Evolutionary conservation across 2,329 filamentous ascomycete genomes (phyloP).

Genomic region (Fusarium musae): DNA sequence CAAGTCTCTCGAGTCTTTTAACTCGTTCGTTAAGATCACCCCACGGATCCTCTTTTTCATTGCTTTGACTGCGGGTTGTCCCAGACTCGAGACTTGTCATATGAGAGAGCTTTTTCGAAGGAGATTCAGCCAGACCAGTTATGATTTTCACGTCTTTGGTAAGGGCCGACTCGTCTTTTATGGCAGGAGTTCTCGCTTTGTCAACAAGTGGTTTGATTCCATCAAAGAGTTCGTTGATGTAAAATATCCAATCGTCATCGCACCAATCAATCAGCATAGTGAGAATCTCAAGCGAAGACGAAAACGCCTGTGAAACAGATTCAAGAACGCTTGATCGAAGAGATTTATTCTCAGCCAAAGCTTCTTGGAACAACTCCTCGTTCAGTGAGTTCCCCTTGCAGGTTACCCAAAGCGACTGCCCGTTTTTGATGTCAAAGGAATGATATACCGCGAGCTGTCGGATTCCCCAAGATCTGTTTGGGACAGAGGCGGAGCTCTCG

Average conservation of each 20-base stretch:
- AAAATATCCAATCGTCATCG: conserved; percentile 28
- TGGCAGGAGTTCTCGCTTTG: not conserved
- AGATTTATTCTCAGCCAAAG: not conserved
- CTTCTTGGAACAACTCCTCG: conserved; percentile 2
- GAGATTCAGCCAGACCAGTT: not conserved
- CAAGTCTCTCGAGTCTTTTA: not conserved
- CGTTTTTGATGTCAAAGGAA: conserved; percentile 23
- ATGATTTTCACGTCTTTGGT: not conserved
- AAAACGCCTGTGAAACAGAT: not conserved
- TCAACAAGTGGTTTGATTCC: not conserved
- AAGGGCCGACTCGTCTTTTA: not conserved
- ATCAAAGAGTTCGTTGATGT: conserved; percentile 19
- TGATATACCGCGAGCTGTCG: conserved; percentile 32
- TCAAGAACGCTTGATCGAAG: not conserved
- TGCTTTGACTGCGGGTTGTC: not conserved
- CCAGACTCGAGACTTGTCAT: not conserved
- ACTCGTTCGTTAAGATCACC: not conserved
- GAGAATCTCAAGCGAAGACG: not conserved
- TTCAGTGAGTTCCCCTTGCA: conserved; percentile 20
- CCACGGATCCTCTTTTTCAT: not conserved
- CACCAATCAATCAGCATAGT: conserved; percentile 27
- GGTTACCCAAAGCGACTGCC: conserved; percentile 11
- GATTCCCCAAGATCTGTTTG: not conserved
- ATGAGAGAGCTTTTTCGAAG: not conserved
- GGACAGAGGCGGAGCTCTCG: conserved; percentile 2